phyloP scores from a whole-genome alignment of 1,284 basidiomycete genomes.

The Neotropicomus parvogracilis region DNA sequence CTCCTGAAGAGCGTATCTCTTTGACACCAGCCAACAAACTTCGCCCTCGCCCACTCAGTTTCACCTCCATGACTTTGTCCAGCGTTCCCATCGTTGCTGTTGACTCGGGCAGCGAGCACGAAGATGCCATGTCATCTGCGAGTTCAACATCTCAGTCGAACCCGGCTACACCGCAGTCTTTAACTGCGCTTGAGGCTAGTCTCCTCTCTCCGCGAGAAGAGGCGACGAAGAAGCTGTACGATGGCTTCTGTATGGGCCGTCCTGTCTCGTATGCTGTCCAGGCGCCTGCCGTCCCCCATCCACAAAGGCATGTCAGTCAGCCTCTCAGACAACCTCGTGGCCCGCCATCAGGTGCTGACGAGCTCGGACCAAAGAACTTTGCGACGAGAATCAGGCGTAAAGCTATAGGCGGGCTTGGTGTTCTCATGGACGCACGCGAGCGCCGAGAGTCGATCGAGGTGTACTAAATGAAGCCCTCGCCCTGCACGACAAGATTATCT shows the following conservation, averaged over 20 bases:
- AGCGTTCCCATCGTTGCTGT: slow-evolving; percentile 56
- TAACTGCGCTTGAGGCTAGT: slow-evolving; percentile 52
- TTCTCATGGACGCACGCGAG: slow-evolving; percentile 72
- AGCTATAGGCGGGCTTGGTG: slow-evolving; percentile 74
- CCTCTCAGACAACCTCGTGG: slow-evolving; percentile 81
- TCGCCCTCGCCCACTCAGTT: slow-evolving; percentile 68
- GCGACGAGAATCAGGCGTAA: slow-evolving; percentile 74
- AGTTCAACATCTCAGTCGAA: slow-evolving; percentile 55
- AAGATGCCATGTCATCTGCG: slow-evolving; percentile 51
- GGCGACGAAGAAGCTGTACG: slow-evolving; percentile 76
- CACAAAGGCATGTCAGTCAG: slow-evolving; percentile 41
- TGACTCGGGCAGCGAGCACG: slow-evolving; percentile 55
- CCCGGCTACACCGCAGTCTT: slow-evolving; percentile 71
- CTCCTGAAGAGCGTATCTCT: slow-evolving; percentile 54
- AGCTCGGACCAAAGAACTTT: slow-evolving; percentile 87
- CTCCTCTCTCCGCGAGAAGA: slow-evolving; percentile 75
- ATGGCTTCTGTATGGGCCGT: slow-evolving; percentile 75
- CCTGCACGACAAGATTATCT: slow-evolving; percentile 4
- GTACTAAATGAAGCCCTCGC: slow-evolving; percentile 41
- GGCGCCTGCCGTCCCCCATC: slow-evolving; percentile 5
- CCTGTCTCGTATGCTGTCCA: slow-evolving; percentile 33
- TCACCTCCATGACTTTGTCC: slow-evolving; percentile 48
- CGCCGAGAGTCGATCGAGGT: slow-evolving; percentile 57
- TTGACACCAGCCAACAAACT: slow-evolving; percentile 40
- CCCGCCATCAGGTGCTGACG: slow-evolving; percentile 81